Evolutionary conservation across 805 yeast genomes (phyloP), one percentile per base, ranked within the genome.

Genomic region (Metschnikowia baotianmanensis): DNA sequence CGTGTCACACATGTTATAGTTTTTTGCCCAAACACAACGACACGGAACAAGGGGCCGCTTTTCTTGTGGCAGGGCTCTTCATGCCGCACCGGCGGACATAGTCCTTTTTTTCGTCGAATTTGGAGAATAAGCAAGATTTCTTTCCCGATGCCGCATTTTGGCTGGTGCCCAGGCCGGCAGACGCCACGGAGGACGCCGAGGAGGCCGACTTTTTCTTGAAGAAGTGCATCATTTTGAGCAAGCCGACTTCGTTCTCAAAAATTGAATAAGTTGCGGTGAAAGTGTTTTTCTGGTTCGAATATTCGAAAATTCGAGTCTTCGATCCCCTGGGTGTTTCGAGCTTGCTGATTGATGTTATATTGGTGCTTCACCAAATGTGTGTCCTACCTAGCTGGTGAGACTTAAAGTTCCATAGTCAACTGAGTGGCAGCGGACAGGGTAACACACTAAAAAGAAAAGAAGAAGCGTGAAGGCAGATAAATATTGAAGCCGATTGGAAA

Each of bases 61-160:
- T 39, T 47, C 47, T 50, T 35, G 53, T 23, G 17, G 48, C 25
- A 9, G 46, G 45, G 26, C 54, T 48, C 50, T 60, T 66, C 46
- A 57, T 32, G 33, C 62, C 58, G 53, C 73, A 69, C 40, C 75
- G 57, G 43, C 62, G 63, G n/a, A 53, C 61, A 50, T 69, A 69
- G 47, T 69, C 75, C 51, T 69, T 68, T 60, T 69, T 69, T 46
- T 69, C 75, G 47, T 69, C 75, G 51, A 69, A 69, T 46, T 65
- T 62, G 32, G 59, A 53, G 47, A 65, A 65, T 16, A 56, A 48
- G 46, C 59, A 63, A 20, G 51, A 43, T n/a, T 48, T 40, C 36
- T 38, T 43, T n/a, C 25, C 25, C 34, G 19, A 10, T 16, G 34
- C 27, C 34, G 35, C 33, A 26, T 28, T 33, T 8, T 29, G 27